Percentiles rank a stretch among this genome's conserved stretches.
These are phyloP conservation scores for Pseudozyma sp. DNA, from an alignment of 1,284 basidiomycete species.

Conservation along the genomic window DNA sequence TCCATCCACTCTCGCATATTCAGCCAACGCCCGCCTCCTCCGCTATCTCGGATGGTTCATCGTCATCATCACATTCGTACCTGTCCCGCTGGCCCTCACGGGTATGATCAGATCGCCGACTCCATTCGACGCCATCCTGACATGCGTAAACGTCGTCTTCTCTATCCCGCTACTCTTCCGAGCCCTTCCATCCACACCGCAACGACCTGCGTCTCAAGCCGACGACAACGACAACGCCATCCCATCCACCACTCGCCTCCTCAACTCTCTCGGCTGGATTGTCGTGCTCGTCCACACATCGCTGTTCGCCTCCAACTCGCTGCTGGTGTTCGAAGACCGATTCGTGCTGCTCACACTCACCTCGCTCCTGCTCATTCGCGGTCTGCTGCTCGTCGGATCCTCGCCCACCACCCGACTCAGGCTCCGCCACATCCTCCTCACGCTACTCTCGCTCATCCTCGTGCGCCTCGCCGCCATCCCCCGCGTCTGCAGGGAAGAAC, in stretches of 20 bases:
- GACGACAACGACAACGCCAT: neutral
- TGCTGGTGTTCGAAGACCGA: slow-evolving; percentile 94
- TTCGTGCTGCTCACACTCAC: slow-evolving; percentile 73
- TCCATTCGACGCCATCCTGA: no score
- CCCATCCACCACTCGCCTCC: slow-evolving; percentile 13
- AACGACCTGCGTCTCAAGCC: no score
- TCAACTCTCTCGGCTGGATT: slow-evolving; percentile 25
- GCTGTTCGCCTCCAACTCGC: slow-evolving; percentile 77
- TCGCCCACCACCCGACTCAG: slow-evolving; percentile 74
- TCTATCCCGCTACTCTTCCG: no score
- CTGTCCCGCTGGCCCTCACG: no score
- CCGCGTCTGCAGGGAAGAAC: slow-evolving; percentile 93
- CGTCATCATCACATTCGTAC: slow-evolving; percentile 7
- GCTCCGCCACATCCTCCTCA: slow-evolving; percentile 80
- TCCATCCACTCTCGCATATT: neutral
- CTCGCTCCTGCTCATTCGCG: slow-evolving; percentile 57
- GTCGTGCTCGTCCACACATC: slow-evolving; percentile 45
- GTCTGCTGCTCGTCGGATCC: slow-evolving; percentile 19
- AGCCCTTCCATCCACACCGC: no score
- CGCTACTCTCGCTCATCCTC: slow-evolving; percentile 76
- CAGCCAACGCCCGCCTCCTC: slow-evolving; percentile 2
- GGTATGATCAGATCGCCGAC: no score
- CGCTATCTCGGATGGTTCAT: slow-evolving; percentile 25
- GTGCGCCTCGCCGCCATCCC: slow-evolving; percentile 80
- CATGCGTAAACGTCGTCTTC: no score